Base-by-base conservation (phyloP, 2,329 filamentous ascomycete genomes). In the Chaetomium sp. region DNA sequence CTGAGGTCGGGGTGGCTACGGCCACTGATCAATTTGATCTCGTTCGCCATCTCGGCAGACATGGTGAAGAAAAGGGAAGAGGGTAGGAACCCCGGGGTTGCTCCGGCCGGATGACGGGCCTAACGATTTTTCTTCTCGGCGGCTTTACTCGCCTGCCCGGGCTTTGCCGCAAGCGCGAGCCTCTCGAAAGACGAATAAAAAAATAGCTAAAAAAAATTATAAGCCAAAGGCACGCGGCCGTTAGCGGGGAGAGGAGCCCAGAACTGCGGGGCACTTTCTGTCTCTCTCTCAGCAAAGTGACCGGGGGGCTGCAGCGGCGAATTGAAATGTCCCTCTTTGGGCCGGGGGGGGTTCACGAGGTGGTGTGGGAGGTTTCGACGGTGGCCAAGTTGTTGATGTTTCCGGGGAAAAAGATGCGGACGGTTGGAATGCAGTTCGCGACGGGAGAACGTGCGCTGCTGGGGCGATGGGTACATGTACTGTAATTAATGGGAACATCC, bases 21-120 rank as follows among this genome's bases (percentile, higher is more conserved):
- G 60, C 75, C 74, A 60, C 74, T 76, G 65, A 77, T 74, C 62
- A 78, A 71, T 67, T 78, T 79, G 69, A 79, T 77, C 66, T 78
- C 76, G 71, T 79, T 78, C 49, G 75, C 74, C 75, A 78, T 78
- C 56, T 64, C 65, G 62, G 61, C 61, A 52, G 64, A 66, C 64
- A 66, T 66, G 58, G 53, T 62, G 59, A 55, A 42, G 10, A 12
- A 42, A 42, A 14, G 53, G 50, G 43, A 51, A 56, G 54, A 43
- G 52, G 41, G 19, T 27, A 27, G 19, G 19, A 27, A 2, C 19
- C 19, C 36, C 19, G 41, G 40, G 52, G 45, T 54, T 43, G 56
- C 35, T 60, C 55, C 57, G 51, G 59, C 45, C 58, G 59, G 62
- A 59, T 40, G 57, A 52, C 57, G 55, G 52, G 55, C 42, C 43